Evolutionary conservation across 1,284 basidiomycete species (phyloP), one percentile per base, ranked within the genome.

Genomic region (Vanrija sp.): DNA sequence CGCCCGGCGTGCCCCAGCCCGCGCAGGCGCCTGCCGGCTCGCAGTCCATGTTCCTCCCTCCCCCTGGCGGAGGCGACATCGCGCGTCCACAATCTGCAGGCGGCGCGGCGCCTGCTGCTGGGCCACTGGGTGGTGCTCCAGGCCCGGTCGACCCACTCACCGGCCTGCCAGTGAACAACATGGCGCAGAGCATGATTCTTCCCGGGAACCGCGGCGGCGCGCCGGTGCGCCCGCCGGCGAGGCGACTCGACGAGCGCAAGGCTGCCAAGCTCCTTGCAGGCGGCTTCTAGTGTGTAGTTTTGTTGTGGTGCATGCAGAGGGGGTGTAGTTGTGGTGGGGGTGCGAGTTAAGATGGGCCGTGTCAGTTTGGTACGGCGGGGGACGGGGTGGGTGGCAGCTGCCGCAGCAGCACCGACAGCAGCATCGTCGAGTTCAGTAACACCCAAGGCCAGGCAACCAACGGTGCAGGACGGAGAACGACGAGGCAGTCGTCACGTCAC

Each of bases 231-330:
- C 53, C 56, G 10, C 51, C 59, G 18, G 61, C 56, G 7, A 63
- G 64, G 37, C 44, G 64, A 19, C 49, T 75, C 51, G 72, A 75
- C 49, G 71, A 73, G 62, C 60, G 70, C 45, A 66, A 72, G 52
- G 72, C 71, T 5, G 72, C 72, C 7, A 75, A 69, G 61, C 56
- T 75, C 55, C 62, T 75, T 19, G 71, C 72, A 6, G 70, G 70
- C 3, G 72, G 72, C 14, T 74, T 74, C 50, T 74, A 61, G 41
- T 23, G 14, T n/a, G 41, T 18, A 24, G 24, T 20, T 41, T 6
- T 35, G 8, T 15, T 19, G 19, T 19, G 19, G 6, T 5, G 38
- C 31, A 31, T 31, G 31, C 31, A 31, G 31, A 12, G 31, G 7
- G 3, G 25, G 25, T 27, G 25, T 10, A n/a, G n/a, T n/a, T n/a